Conservation (phyloP, 495 filamentous ascomycete species). For the Tuber borchii region DNA sequence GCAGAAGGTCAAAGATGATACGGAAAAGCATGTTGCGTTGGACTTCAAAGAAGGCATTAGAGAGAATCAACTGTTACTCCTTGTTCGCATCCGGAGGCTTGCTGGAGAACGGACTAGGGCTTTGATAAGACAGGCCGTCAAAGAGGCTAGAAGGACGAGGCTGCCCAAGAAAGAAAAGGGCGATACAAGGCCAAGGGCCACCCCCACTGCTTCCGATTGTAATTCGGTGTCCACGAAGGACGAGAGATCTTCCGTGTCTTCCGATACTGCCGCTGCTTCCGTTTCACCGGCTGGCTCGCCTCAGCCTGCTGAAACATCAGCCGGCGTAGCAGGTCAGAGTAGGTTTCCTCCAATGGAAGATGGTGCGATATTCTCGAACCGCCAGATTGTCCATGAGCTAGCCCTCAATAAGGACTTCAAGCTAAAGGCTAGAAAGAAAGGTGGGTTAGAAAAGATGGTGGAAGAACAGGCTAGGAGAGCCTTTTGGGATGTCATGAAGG, state of each 20-base stretch:
- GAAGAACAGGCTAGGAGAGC: conserved; percentile 49
- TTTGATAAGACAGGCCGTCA: conserved; percentile 75
- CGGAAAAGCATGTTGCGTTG: conserved; percentile 71
- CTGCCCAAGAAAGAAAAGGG: conserved; percentile 63
- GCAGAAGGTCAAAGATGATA: conserved; percentile 90
- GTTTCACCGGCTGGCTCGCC: conserved; percentile 20
- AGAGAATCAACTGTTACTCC: conserved; percentile 82
- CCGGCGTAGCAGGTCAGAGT: conserved; percentile 45
- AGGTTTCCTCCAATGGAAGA: conserved; percentile 38
- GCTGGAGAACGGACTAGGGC: conserved; percentile 78
- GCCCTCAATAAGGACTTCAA: conserved; percentile 81
- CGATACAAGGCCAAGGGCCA: conserved; percentile 62
- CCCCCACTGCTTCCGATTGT: conserved; percentile 37
- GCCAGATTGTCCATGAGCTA: conserved; percentile 80
- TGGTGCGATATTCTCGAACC: conserved; percentile 50
- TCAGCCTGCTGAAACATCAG: conserved; percentile 45
- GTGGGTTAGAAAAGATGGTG: conserved; percentile 49
- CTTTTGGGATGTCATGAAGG: conserved; percentile 70
- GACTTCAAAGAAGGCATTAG: conserved; percentile 90
- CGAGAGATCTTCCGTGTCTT: not conserved
- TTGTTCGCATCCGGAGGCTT: conserved; percentile 82
- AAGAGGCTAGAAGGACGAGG: conserved; percentile 65
- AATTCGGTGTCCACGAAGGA: conserved; percentile 24
- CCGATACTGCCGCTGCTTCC: conserved; percentile 6
- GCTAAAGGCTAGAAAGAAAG: conserved; percentile 48